Evolutionary conservation across 331 rosid genomes (phyloP), one percentile per base, ranked within the genome.

Genomic region (Saraca asoca): DNA sequence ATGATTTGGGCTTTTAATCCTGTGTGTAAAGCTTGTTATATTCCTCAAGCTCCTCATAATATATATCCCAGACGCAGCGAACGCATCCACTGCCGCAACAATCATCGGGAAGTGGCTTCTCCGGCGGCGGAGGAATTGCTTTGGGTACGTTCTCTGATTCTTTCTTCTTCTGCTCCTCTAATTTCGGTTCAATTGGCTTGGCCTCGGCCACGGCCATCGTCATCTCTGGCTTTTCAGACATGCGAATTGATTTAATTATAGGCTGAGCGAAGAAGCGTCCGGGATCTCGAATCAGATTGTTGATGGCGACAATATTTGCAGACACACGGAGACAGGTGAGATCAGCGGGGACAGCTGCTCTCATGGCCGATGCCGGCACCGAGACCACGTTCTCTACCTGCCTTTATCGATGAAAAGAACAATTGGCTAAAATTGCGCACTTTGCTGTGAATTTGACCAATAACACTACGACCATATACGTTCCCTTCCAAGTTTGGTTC

Each of bases 21-120:
- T 57, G 74, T 68, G 76, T 64, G 42, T 46, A 41, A 15, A 80
- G 77, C 55, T 69, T 92, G 69, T 84, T 60, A 56, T 85, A 89
- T 12, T 69, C 84, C 34, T 92, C 98, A 39, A 92, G 90, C 78
- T 92, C 96, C 13, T 92, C 96, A 35, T 92, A 87, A 71, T 89
- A 92, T 0, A 84, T 11, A 19, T 92, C 96, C 96, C 98, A 92
- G 16, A 92, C 94, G 78, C 98, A 92, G 0, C 91, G 84, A 15
- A 92, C 89, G 78, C 98, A 92, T 6, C 96, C 98, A 69, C 95
- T 89, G 17, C 95, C 95, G 58, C 98, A 92, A 54, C 96, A 92
- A 79, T 92, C 98, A 4, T 85, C 95, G 8, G 95, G 82, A 42
- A 83, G 77, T 29, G 96, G 98, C 78, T 89, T 92, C 81, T 89